phyloP scores from a whole-genome alignment of 495 filamentous ascomycete species.

The Acidiella bohemica region DNA sequence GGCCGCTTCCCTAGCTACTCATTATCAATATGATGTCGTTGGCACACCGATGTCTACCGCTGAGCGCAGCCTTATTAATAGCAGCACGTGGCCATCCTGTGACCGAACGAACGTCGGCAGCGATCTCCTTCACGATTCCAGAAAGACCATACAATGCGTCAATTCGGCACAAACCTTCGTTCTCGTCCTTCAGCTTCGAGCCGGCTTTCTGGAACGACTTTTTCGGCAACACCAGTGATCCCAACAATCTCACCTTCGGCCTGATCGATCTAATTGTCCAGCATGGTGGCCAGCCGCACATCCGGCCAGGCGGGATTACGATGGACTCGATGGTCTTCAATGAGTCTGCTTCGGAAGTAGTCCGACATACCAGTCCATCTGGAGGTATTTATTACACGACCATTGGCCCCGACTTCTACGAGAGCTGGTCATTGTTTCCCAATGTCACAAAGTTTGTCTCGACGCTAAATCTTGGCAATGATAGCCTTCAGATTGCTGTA shows the following conservation, averaged over 20 bases:
- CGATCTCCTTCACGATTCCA: too few relatives aligned
- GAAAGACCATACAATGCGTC: too few relatives aligned
- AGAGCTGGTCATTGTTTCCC: slow-evolving; percentile 2
- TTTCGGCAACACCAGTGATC: slow-evolving; percentile 2
- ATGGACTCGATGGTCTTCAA: slow-evolving; percentile 8
- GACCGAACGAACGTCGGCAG: too few relatives aligned
- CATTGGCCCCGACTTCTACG: slow-evolving; percentile 3
- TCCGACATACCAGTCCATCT: background rate
- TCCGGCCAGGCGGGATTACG: slow-evolving; percentile 3
- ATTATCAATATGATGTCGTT: too few relatives aligned
- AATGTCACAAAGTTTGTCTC: slow-evolving; percentile 1
- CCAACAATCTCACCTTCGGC: slow-evolving; percentile 3
- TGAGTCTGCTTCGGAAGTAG: background rate
- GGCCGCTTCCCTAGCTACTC: too few relatives aligned
- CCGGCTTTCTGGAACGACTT: slow-evolving; percentile 6
- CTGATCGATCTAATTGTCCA: background rate
- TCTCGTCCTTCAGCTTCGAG: slow-evolving; percentile 4
- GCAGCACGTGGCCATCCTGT: too few relatives aligned
- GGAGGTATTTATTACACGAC: slow-evolving; percentile 1
- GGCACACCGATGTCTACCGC: too few relatives aligned
- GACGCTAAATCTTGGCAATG: slow-evolving; percentile 6
- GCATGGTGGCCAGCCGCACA: background rate
- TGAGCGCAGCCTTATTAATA: too few relatives aligned
- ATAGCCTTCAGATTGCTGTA: background rate
- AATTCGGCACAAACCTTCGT: background rate